Evolutionary conservation across 2,329 filamentous ascomycete species (phyloP).

Genomic region (Penicillium sp.): DNA sequence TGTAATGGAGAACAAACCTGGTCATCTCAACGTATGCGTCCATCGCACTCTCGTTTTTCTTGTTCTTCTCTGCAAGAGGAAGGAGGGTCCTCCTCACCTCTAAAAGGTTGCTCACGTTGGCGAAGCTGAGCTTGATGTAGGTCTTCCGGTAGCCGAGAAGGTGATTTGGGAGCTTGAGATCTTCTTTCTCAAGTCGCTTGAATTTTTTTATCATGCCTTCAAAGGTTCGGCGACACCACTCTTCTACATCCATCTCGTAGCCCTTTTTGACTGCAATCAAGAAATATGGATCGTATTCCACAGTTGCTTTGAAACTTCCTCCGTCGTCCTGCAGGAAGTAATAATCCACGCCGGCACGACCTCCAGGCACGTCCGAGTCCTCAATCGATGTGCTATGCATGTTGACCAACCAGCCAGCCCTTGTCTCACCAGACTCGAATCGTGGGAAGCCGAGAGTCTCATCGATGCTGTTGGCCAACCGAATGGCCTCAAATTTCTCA

Average conservation of each 20-base stretch:
- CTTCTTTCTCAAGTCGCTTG: conserved; percentile 82
- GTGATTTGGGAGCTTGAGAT: conserved; percentile 93
- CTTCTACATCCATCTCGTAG: conserved; percentile 88
- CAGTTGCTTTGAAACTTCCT: conserved; percentile 88
- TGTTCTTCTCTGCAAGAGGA: conserved; percentile 94
- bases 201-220: conserved; percentile 81
- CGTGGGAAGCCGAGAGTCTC: conserved; percentile 91
- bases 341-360: conserved; percentile 87
- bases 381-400: conserved; percentile 86
- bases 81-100: conserved; percentile 80
- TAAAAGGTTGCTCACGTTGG: conserved; percentile 82
- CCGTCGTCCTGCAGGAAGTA: conserved; percentile 94
- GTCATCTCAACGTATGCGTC: conserved; percentile 97
- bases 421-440: conserved; percentile 83
- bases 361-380: conserved; percentile 79
- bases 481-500: conserved; percentile 85
- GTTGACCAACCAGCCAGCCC: conserved; percentile 91
- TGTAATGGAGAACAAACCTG: conserved; percentile 53
- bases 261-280: conserved; percentile 85
- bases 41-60: conserved; percentile 93
- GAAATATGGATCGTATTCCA: conserved; percentile 97
- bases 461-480: conserved; percentile 84
- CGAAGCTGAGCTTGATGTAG: conserved; percentile 82
- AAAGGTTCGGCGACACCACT: conserved; percentile 79
- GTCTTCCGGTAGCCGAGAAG: conserved; percentile 84